A percentile compares a stretch with the other conserved stretches of the same genome.
Evolutionary conservation across 1,139 yeast species (phyloP).

Genomic region (Lizanozyma gosingica): DNA sequence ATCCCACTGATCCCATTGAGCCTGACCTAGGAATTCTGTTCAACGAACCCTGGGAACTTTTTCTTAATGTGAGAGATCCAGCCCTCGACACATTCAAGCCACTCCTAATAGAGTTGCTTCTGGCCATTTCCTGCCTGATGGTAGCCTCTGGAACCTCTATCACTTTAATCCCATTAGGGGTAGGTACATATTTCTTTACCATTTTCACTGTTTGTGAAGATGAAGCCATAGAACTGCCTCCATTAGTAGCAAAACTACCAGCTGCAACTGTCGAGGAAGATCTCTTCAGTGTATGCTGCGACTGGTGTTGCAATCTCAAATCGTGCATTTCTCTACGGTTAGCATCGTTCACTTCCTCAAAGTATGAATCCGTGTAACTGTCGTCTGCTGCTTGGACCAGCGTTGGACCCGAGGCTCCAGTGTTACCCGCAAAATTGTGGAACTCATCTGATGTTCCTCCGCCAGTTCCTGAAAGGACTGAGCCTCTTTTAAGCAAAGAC

Average conservation of each 20-base stretch:
- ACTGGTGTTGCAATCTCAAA: not conserved
- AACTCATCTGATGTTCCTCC: not conserved
- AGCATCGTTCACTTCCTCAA: conserved; percentile 16
- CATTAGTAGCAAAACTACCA: not conserved
- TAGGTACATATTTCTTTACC: conserved; percentile 41
- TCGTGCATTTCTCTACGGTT: not conserved
- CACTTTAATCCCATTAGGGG: conserved; percentile 40
- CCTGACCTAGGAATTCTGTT: conserved; percentile 4
- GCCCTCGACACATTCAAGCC: conserved; percentile 22
- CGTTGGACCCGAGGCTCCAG: conserved; percentile 1
- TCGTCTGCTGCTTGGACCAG: conserved; percentile 14
- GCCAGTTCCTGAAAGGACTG: conserved; percentile 8
- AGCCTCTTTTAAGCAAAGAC: conserved; percentile 9
- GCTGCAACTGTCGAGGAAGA: not conserved
- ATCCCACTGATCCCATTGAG: not conserved
- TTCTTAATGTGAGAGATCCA: conserved; percentile 11
- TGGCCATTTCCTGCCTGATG: conserved; percentile 29
- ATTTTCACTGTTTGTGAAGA: conserved; percentile 18
- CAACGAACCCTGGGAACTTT: conserved; percentile 5
- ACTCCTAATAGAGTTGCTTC: conserved; percentile 31
- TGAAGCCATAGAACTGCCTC: not conserved
- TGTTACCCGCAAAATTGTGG: conserved; percentile 1
- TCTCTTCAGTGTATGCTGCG: not conserved
- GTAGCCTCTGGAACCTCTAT: conserved; percentile 37
- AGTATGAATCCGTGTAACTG: conserved; percentile 19